Conservation (phyloP, 805 yeast genomes). For the Kodamaea nitidulidarum region DNA sequence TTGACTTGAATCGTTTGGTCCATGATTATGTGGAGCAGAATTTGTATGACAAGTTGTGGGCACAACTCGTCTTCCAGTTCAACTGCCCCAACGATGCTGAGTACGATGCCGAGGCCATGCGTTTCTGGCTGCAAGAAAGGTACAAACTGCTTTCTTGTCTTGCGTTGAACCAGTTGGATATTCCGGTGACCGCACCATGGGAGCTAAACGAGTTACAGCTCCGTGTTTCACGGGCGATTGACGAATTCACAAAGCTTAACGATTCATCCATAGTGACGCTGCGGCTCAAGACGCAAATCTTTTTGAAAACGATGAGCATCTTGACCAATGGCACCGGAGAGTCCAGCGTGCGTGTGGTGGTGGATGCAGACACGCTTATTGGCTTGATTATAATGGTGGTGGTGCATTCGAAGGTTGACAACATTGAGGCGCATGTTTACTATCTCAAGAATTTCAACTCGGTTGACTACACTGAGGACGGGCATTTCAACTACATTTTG, state of each 20-base stretch:
- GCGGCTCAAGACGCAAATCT: slow-evolving; percentile 42
- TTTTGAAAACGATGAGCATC: slow-evolving; percentile 49
- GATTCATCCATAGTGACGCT: slow-evolving; percentile 39
- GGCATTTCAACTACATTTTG: slow-evolving; percentile 69
- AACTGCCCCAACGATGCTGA: slow-evolving; percentile 21
- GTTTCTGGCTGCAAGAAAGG: slow-evolving; percentile 23
- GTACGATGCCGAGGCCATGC: slow-evolving; percentile 23
- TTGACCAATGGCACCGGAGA: slow-evolving; percentile 34
- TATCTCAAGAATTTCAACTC: slow-evolving; percentile 62
- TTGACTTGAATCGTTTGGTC: slow-evolving; percentile 51
- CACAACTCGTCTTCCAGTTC: slow-evolving; percentile 35
- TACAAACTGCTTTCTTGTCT: slow-evolving; percentile 37
- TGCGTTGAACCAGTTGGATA: slow-evolving; percentile 50
- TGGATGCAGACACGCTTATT: slow-evolving; percentile 81
- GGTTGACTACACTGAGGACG: slow-evolving; percentile 35
- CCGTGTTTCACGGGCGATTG: slow-evolving; percentile 48
- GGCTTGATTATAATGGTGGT: slow-evolving; percentile 71
- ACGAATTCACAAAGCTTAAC: slow-evolving; percentile 45
- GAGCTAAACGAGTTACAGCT: slow-evolving; percentile 29
- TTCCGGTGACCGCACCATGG: slow-evolving; percentile 42
- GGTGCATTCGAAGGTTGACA: slow-evolving; percentile 53
- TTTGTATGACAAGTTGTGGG: slow-evolving; percentile 67
- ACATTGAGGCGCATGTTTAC: slow-evolving; percentile 59
- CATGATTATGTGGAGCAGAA: slow-evolving; percentile 71
- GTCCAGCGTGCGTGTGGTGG: slow-evolving; percentile 18